A percentile compares a stretch with the other conserved stretches of the same genome.
phyloP scores from a whole-genome alignment of 2,329 filamentous ascomycete species.

The Calonectria pseudoreteaudii region DNA sequence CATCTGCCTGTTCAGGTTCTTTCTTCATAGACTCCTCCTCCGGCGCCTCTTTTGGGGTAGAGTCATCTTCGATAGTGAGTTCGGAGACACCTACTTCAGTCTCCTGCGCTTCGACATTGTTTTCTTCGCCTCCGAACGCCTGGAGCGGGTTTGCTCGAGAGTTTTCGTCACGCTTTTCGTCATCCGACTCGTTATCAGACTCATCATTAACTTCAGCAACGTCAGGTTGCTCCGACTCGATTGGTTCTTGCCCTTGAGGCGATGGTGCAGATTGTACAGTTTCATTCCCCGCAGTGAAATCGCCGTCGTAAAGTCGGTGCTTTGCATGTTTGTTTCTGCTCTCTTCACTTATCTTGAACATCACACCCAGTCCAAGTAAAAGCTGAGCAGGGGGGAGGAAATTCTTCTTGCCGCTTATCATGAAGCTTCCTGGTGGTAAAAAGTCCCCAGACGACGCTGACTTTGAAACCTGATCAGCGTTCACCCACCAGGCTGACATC shows the following conservation, averaged over 20 bases:
- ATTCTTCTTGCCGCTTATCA: constrained; percentile 88
- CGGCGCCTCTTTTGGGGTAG: constrained; percentile 36
- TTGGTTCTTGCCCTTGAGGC: constrained; percentile 42
- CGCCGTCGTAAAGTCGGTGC: constrained; percentile 59
- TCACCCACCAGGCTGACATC: constrained; percentile 97
- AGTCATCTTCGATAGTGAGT: constrained; percentile 38
- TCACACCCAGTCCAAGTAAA: constrained; percentile 85
- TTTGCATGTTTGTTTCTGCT: constrained; percentile 85
- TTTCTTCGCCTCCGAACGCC: constrained; percentile 37
- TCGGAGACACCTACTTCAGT: constrained; percentile 39
- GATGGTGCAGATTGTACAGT: constrained; percentile 30
- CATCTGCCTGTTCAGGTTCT: constrained; percentile 45
- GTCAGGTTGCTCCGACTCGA: constrained; percentile 35
- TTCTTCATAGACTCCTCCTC: constrained; percentile 35
- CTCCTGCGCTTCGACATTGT: constrained; percentile 44
- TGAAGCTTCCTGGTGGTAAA: constrained; percentile 81
- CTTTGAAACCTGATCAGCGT: constrained; percentile 90
- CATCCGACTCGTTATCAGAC: constrained; percentile 47
- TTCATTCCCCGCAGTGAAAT: constrained; percentile 31
- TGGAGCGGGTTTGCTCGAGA: constrained; percentile 54
- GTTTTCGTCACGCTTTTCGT: constrained; percentile 44
- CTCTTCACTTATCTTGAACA: constrained; percentile 90
- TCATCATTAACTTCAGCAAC: constrained; percentile 46
- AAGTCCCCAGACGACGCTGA: constrained; percentile 84
- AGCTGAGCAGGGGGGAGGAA: constrained; percentile 89